phyloP scores from a whole-genome alignment of 1,284 basidiomycete genomes.

The Ustilago shanxiensis region DNA sequence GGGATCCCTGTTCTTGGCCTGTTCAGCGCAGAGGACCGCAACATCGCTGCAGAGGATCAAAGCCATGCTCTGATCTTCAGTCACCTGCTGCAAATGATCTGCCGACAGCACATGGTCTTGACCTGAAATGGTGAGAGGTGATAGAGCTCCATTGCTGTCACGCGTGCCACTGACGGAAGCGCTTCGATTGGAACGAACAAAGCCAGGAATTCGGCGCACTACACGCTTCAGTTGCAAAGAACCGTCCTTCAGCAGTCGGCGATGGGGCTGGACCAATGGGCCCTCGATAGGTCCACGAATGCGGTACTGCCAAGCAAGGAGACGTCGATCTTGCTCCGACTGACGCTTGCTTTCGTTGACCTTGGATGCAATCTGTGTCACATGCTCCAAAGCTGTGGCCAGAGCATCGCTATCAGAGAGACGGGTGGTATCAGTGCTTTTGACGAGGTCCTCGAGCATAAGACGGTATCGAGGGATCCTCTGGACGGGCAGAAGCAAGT shows the following conservation, averaged over 20 bases:
- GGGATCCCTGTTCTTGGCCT: slow-evolving; percentile 20
- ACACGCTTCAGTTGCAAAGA: slow-evolving; percentile 84
- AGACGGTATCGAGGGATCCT: slow-evolving; percentile 95
- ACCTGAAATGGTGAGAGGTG: background rate
- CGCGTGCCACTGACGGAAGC: slow-evolving; percentile 16
- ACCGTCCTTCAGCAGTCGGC: slow-evolving; percentile 77
- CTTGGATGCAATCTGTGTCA: slow-evolving; percentile 62
- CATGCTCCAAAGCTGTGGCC: slow-evolving; percentile 58
- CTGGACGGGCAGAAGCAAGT: slow-evolving; percentile 93
- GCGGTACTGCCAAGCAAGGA: slow-evolving; percentile 80
- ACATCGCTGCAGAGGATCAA: slow-evolving; percentile 89
- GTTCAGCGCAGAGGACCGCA: slow-evolving; percentile 86
- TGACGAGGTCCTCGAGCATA: slow-evolving; percentile 72
- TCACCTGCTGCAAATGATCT: slow-evolving; percentile 80
- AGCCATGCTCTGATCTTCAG: slow-evolving; percentile 53
- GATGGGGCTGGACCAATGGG: slow-evolving; percentile 96
- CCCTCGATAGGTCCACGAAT: slow-evolving; percentile 92
- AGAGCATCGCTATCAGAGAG: slow-evolving; percentile 46
- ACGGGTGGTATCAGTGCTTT: slow-evolving; percentile 52
- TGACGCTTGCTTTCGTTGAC: slow-evolving; percentile 72
- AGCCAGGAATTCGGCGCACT: slow-evolving; percentile 87
- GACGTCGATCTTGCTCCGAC: slow-evolving; percentile 55
- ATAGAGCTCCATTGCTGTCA: slow-evolving; percentile 6
- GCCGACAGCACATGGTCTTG: slow-evolving; percentile 78
- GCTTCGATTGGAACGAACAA: slow-evolving; percentile 72